These are phyloP conservation scores for Pythium catenulatum DNA, from an alignment of 352 stramenopile genomes.

Conservation along the genomic window DNA sequence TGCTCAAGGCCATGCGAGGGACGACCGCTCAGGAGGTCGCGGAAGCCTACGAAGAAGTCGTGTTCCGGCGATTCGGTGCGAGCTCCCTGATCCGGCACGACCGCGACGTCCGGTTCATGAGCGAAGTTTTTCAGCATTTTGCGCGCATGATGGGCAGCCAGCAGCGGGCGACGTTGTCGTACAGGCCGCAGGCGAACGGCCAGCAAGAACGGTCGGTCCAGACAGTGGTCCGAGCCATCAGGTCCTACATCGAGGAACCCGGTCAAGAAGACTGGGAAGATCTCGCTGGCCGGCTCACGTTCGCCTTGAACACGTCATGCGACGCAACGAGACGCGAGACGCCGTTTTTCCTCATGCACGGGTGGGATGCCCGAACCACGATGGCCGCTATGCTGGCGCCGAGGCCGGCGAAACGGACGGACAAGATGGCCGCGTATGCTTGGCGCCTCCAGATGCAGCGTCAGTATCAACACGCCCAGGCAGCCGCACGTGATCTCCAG, in stretches of 20 bases:
- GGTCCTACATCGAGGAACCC: conserved; percentile 42
- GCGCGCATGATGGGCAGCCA: conserved; percentile 43
- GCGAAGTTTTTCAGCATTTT: conserved; percentile 58
- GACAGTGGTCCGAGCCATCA: conserved; percentile 54
- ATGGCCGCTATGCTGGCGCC: conserved; percentile 18
- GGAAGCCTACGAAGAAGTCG: conserved; percentile 53
- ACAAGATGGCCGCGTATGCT: background rate
- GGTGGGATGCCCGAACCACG: conserved; percentile 27
- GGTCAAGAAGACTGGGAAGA: conserved; percentile 65
- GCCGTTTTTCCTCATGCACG: conserved; percentile 29
- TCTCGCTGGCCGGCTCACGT: conserved; percentile 52
- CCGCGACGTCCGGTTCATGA: conserved; percentile 63
- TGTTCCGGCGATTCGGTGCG: conserved; percentile 59
- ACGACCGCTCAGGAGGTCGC: conserved; percentile 43
- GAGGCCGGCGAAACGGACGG: background rate
- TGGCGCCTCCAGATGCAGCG: conserved; percentile 7
- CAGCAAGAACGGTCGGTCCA: conserved; percentile 60
- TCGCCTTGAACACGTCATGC: conserved; percentile 33
- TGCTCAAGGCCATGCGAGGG: conserved; percentile 42
- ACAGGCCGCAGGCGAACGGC: conserved; percentile 62
- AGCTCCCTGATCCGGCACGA: conserved; percentile 52
- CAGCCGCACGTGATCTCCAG: background rate
- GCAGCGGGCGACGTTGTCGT: conserved; percentile 60
- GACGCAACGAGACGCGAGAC: background rate
- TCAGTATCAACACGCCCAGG: background rate